phyloP scores from a whole-genome alignment of 192 early-diverging fungal genomes.

The Thoreauomyces humboldtii region DNA sequence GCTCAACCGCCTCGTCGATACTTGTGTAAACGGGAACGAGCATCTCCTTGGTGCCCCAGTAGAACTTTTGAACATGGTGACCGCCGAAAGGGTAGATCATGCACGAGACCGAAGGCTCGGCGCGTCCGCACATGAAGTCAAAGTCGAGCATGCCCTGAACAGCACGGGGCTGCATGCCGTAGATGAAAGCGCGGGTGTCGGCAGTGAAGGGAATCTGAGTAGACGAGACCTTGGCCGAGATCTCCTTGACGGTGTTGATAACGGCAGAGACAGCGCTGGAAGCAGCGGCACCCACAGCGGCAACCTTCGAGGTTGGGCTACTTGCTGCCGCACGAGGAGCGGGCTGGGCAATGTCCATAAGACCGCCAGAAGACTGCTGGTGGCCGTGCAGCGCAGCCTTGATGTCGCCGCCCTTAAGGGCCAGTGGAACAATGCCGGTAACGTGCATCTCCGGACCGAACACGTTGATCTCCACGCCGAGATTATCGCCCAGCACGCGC shows the following conservation, averaged over 20 bases:
- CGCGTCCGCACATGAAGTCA: constrained; percentile 97
- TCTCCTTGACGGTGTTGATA: constrained; percentile 38
- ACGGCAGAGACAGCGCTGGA: background rate
- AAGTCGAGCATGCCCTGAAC: constrained; percentile 99
- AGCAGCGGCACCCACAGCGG: background rate
- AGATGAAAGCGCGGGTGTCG: constrained; percentile 88
- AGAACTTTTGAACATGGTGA: constrained; percentile 98
- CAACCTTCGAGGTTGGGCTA: background rate
- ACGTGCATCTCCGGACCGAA: constrained; percentile 98
- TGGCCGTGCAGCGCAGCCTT: constrained; percentile 7
- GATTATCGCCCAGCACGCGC: constrained; percentile 86
- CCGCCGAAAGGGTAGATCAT: constrained; percentile 99
- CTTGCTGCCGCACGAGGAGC: constrained; percentile 31
- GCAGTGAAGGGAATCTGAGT: constrained; percentile 68
- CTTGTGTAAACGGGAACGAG: constrained; percentile 91
- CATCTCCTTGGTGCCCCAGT: constrained; percentile 99
- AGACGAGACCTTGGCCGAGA: constrained; percentile 10
- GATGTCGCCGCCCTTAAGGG: constrained; percentile 59
- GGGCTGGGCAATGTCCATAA: constrained; percentile 28
- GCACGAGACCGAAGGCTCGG: constrained; percentile 87
- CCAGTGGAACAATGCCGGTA: constrained; percentile 97
- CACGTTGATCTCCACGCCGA: constrained; percentile 92
- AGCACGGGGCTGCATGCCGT: constrained; percentile 98
- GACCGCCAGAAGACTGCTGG: background rate
- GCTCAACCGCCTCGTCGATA: constrained; percentile 75